Percentiles rank a stretch among this genome's conserved stretches.
phyloP scores from a whole-genome alignment of 2,329 filamentous ascomycete genomes.

The Penicillium sp. region DNA sequence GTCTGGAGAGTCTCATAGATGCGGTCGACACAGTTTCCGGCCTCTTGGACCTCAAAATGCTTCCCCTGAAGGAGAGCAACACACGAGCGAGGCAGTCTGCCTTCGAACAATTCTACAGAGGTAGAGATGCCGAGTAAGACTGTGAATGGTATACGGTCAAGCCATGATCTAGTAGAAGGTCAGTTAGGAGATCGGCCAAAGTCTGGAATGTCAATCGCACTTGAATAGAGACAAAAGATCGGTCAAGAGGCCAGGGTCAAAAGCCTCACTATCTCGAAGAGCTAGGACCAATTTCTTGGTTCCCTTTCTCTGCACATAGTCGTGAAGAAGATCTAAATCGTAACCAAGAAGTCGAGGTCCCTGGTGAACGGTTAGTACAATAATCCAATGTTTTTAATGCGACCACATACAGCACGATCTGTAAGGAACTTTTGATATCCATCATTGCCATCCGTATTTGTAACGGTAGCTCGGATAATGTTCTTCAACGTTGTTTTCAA shows the following conservation, averaged over 20 bases:
- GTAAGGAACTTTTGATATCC: conserved; percentile 42
- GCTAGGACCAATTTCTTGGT: conserved; percentile 44
- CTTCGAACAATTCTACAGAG: conserved; percentile 61
- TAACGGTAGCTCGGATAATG: conserved; percentile 45
- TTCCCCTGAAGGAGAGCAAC: conserved; percentile 54
- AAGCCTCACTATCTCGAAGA: conserved; percentile 50
- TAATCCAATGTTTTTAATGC: background rate
- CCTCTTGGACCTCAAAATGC: conserved; percentile 55
- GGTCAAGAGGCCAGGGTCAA: conserved; percentile 45
- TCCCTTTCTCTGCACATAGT: conserved; percentile 41
- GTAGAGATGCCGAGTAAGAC: conserved; percentile 63
- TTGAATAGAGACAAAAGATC: conserved; percentile 49
- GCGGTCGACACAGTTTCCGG: conserved; percentile 48
- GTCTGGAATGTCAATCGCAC: conserved; percentile 35
- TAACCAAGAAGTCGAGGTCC: conserved; percentile 46
- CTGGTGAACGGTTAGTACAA: conserved; percentile 26
- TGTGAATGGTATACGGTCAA: conserved; percentile 61
- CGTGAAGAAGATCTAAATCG: conserved; percentile 47
- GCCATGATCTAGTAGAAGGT: conserved; percentile 53
- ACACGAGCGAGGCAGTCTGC: conserved; percentile 55
- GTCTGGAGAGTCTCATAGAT: conserved; percentile 44
- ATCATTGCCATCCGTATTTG: conserved; percentile 40
- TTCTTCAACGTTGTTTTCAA: conserved; percentile 49
- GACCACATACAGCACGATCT: conserved; percentile 38
- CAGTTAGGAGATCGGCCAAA: conserved; percentile 15